Percentiles rank a stretch among this genome's conserved stretches.
Evolutionary conservation across 2,329 filamentous ascomycete genomes (phyloP).

Genomic region (Massarina eburnea): DNA sequence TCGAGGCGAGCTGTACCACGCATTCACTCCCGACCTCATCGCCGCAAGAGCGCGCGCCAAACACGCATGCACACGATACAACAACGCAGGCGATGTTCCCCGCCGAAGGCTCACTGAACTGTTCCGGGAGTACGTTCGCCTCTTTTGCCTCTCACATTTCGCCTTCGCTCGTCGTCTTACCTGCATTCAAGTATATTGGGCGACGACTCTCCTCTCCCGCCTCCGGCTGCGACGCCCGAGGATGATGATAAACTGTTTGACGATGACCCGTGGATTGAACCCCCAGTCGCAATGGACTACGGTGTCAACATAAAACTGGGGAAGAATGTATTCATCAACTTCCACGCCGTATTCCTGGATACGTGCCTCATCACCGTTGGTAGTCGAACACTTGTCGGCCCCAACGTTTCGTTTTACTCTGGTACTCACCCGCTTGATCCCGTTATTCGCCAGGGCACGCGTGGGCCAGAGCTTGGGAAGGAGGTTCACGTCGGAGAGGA

Average conservation of each 20-base stretch:
- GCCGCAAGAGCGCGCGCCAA: constrained; percentile 65
- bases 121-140: constrained; percentile 66
- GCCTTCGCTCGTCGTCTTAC: constrained; percentile 11
- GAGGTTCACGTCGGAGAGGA: constrained; percentile 78
- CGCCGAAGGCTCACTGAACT: constrained; percentile 66
- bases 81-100: constrained; percentile 60
- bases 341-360: constrained; percentile 74
- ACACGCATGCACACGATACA: constrained; percentile 64
- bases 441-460: constrained; percentile 69
- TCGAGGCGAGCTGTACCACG: constrained; percentile 71
- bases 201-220: constrained; percentile 66
- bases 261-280: constrained; percentile 68
- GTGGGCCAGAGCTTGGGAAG: constrained; percentile 73
- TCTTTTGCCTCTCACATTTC: constrained; percentile 1
- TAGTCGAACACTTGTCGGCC: constrained; percentile 74
- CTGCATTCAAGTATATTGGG: constrained; percentile 57
- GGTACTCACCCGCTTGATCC: constrained; percentile 79
- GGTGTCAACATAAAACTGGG: constrained; percentile 74
- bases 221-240: constrained; percentile 56
- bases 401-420: constrained; percentile 74
- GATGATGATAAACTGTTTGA: constrained; percentile 67
- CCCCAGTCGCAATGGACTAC: constrained; percentile 73
- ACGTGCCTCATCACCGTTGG: constrained; percentile 75
- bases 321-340: constrained; percentile 73
- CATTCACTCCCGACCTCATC: constrained; percentile 70